Base-by-base conservation (phyloP, 345 rosid genomes). In the Populus euphratica region DNA sequence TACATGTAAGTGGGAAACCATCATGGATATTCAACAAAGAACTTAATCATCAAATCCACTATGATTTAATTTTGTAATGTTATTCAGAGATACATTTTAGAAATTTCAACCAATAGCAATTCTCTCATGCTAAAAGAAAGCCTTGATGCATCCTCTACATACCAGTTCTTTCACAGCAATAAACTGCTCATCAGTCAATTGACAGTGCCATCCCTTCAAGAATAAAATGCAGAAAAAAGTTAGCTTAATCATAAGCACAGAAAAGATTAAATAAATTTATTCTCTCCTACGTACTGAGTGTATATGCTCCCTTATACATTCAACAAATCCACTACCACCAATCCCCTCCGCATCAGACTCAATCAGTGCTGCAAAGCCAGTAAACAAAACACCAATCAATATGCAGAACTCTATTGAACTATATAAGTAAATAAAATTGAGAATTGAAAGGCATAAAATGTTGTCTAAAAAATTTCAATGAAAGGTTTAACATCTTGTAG, bases 341-440 rank as follows among this genome's bases (percentile, higher is more conserved):
- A 96, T 96, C 41, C 99, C 99, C 89, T 96, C 99, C 14, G 98
- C 97, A 69, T 96, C 99, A 80, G 98, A 96, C 88, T 96, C 99
- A 27, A 96, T 96, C 86, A 96, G 86, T 50, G 99, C 99, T 96
- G 92, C 85, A 85, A 84, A 67, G 77, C 31, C 71, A 81, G 73
- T 76, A 79, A 20, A 81, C 70, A 74, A 44, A 56, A 68, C n/a
- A 20, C 66, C 67, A 39, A 64, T 81, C 54, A 73, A 73, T 74
- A 77, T 36, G 75, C 68, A 73, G 62, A 68, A 54, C 59, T 71
- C 67, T 59, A 33, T 41, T 21, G 67, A 73, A 20, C 5, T 36
- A 52, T 10, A 63, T n/a, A 64, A 71, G 76, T 39, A 79, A 17
- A 79, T 33, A 74, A 73, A 68, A 75, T 36, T 75, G 52, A 43